Conservation (phyloP, 1,284 basidiomycete species). For the Cystobasidium slooffiae region DNA sequence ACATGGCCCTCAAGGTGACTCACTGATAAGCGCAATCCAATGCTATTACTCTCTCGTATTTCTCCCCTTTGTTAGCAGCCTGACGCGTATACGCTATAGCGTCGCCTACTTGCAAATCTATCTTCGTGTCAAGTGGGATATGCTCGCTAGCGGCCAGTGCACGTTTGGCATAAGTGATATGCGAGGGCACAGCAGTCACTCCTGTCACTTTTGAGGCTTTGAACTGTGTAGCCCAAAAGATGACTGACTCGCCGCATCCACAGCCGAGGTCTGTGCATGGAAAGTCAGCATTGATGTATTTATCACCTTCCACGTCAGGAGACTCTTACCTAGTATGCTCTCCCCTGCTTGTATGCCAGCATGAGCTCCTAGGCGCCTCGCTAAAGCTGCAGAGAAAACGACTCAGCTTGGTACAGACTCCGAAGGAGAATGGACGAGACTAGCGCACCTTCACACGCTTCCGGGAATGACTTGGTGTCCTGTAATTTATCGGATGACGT, state of each 20-base stretch:
- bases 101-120: constrained; percentile 61
- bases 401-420: constrained; percentile 9
- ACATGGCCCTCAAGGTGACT: not conserved
- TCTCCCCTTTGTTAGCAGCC: constrained; percentile 19
- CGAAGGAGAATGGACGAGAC: not conserved
- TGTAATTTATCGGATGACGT: not conserved
- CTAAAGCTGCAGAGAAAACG: constrained; percentile 61
- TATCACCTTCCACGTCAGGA: not conserved
- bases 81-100: constrained; percentile 58
- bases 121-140: constrained; percentile 48
- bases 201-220: constrained; percentile 64
- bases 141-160: constrained; percentile 58
- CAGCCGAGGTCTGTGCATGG: constrained; percentile 67
- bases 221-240: constrained; percentile 62
- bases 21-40: constrained; percentile 42
- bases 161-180: constrained; percentile 62
- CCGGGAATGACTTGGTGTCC: constrained; percentile 24
- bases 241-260: constrained; percentile 71
- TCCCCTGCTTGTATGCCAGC: constrained; percentile 60
- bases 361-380: constrained; percentile 62
- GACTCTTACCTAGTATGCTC: constrained; percentile 62
- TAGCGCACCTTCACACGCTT: constrained; percentile 32
- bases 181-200: constrained; percentile 65
- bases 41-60: constrained; percentile 34
- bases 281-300: constrained; percentile 30